A percentile compares a stretch with the other conserved stretches of the same genome.
Evolutionary conservation across 768 basidiomycete genomes (phyloP).

Genomic region (Leccinum uliginosum): DNA sequence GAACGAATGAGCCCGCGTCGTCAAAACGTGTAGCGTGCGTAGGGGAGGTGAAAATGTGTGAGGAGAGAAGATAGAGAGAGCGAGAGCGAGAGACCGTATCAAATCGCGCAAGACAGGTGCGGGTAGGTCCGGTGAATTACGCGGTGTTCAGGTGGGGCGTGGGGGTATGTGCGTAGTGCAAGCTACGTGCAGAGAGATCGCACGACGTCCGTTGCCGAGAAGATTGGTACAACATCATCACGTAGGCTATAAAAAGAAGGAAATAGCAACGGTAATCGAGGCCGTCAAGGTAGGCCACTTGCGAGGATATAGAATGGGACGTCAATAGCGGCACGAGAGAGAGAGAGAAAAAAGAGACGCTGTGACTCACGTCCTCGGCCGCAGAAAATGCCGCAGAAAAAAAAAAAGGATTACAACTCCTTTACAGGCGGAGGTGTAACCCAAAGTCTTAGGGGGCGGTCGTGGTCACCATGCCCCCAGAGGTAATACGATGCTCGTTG

Average conservation of each 20-base stretch:
- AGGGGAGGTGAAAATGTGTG: too few relatives aligned
- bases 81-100: too few relatives aligned
- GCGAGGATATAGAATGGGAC: not conserved
- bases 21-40: too few relatives aligned
- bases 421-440: slow-evolving; percentile 23
- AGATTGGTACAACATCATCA: slow-evolving; percentile 10
- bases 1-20: too few relatives aligned
- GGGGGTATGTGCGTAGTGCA: too few relatives aligned
- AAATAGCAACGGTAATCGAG: not conserved
- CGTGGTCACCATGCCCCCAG: too few relatives aligned
- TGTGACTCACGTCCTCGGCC: slow-evolving; percentile 11
- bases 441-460: slow-evolving; percentile 19
- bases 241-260: not conserved
- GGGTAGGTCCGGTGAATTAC: too few relatives aligned
- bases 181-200: not conserved
- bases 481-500: too few relatives aligned
- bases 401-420: slow-evolving; percentile 17
- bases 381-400: not conserved
- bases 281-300: not conserved
- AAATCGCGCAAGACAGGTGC: too few relatives aligned
- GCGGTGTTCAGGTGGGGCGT: too few relatives aligned
- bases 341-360: too few relatives aligned
- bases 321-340: slow-evolving; percentile 4
- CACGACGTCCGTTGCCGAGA: not conserved
- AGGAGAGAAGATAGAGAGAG: too few relatives aligned